Base-by-base conservation (phyloP, 2,329 filamentous ascomycete genomes). In the Emergomyces africanus region DNA sequence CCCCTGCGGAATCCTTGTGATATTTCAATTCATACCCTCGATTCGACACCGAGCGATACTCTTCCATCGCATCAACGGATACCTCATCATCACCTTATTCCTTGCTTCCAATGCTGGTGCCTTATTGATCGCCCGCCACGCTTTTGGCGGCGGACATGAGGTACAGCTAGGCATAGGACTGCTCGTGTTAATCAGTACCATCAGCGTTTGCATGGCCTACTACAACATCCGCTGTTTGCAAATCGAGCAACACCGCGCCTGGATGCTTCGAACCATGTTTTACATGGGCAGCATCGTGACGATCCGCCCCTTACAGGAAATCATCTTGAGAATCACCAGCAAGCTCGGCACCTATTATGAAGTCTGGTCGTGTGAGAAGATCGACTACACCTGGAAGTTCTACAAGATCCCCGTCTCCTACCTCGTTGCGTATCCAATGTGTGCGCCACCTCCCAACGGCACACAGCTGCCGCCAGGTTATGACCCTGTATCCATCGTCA, bases 201-300 rank as follows among this genome's bases (percentile, higher is more conserved):
- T 68, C 1, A 73, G 75, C 10, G 67, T 81, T 28, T 61, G 66
- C 0, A 61, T 84, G 49, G 79, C 81, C 0, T 78, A 77, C 37
- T 72, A 79, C 66, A 84, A 84, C 62, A 78, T 86, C 67, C 84
- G 81, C 67, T 71, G 74, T 1, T 68, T 85, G 1, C 82, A 85
- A 65, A 81, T 87, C 54, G 81, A 85, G 37, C 78, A 85, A 64
- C 83, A 86, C 61, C 76, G 83, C 1, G 80, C 81, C 2, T 86
- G 82, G 83, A 86, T 85, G 83, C 65, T 86, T 35, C 69, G 83
- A 25, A 74, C 78, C 8, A 80, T 78, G 78, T 71, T 78, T 44
- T 78, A 78, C 54, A 61, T 69, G 60, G 64, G 59, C 12, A 65
- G 60, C 41, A 69, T 70, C 58, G 67, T 70, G 48, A 70, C 69